Conservation (phyloP, 345 rosid species). For the Acer yangbiense region DNA sequence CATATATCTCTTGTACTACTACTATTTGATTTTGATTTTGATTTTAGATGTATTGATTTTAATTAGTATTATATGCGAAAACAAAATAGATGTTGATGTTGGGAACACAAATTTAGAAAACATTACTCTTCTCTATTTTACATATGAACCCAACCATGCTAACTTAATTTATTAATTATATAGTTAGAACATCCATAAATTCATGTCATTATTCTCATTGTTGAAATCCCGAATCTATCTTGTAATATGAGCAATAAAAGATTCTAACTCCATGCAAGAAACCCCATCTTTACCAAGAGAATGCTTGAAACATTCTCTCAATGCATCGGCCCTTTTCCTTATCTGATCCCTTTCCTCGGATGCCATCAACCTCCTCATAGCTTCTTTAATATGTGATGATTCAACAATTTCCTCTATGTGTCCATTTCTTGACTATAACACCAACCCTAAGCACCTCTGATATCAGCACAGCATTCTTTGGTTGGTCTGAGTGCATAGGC, state of each 20-base stretch:
- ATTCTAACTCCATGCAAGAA: conserved; percentile 7
- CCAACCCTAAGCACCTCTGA: conserved; percentile 5
- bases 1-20: neutral
- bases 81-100: neutral
- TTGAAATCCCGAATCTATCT: neutral
- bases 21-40: neutral
- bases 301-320: neutral
- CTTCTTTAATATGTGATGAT: neutral
- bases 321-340: neutral
- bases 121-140: neutral
- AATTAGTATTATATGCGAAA: neutral
- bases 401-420: neutral
- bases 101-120: neutral
- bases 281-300: conserved; percentile 2
- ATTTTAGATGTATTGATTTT: neutral
- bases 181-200: neutral
- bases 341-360: neutral
- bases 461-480: conserved; percentile 8
- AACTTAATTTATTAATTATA: neutral
- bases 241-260: conserved; percentile 10
- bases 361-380: conserved; percentile 2
- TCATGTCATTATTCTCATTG: neutral
- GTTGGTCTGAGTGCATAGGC: conserved; percentile 23
- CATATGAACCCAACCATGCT: neutral
- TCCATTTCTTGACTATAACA: neutral